Evolutionary conservation across 2,329 filamentous ascomycete genomes (phyloP).

Genomic region (Cryphonectria nitschkei): DNA sequence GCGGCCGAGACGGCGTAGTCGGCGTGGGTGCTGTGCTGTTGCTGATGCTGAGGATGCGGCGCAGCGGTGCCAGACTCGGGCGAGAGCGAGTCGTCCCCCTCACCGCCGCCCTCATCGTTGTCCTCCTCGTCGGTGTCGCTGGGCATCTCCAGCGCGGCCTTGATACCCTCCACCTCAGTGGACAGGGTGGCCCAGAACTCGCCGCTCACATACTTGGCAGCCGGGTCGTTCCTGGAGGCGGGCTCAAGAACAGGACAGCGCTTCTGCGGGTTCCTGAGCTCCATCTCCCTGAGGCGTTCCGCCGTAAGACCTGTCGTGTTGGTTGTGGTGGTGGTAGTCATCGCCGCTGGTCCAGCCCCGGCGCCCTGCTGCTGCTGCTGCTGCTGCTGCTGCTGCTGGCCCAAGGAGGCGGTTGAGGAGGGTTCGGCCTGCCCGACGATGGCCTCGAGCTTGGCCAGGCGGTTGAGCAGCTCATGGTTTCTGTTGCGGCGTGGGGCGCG

Average conservation of each 20-base stretch:
- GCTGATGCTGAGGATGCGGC: slow-evolving; percentile 8
- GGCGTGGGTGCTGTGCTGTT: slow-evolving; percentile 15
- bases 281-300: not conserved
- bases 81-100: slow-evolving; percentile 35
- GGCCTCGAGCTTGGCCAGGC: slow-evolving; percentile 48
- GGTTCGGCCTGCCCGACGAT: slow-evolving; percentile 50
- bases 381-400: not conserved
- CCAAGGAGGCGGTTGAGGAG: slow-evolving; percentile 29
- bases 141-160: slow-evolving; percentile 47
- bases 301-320: not conserved
- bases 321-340: not conserved
- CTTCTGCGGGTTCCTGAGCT: slow-evolving; percentile 22
- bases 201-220: slow-evolving; percentile 44
- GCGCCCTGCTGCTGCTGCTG: not conserved
- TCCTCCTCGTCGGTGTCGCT: slow-evolving; percentile 42
- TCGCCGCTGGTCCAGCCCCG: not conserved
- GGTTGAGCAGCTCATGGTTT: slow-evolving; percentile 49
- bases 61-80: slow-evolving; percentile 33
- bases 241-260: slow-evolving; percentile 20
- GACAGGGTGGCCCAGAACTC: slow-evolving; percentile 51
- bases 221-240: slow-evolving; percentile 18
- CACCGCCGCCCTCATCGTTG: slow-evolving; percentile 35
- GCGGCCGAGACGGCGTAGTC: slow-evolving; percentile 15
- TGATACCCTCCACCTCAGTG: slow-evolving; percentile 49
- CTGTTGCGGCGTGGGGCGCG: slow-evolving; percentile 45